Evolutionary conservation across 2,329 filamentous ascomycete genomes (phyloP).

Genomic region (Monosporascus sp.): DNA sequence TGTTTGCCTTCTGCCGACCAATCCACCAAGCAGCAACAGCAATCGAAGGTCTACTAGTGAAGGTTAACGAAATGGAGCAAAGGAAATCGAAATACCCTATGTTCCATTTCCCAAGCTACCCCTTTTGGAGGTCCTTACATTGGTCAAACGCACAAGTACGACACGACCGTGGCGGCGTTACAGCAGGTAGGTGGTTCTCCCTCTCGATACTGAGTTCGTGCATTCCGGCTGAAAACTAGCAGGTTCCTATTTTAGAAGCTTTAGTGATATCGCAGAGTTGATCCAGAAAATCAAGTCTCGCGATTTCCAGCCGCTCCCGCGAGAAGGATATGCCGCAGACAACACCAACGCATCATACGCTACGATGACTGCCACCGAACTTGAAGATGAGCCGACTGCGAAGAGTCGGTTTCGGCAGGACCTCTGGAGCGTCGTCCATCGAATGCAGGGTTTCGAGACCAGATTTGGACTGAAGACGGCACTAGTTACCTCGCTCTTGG

Average conservation of each 20-base stretch:
- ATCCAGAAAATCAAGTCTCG: constrained; percentile 36
- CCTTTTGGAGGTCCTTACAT: constrained; percentile 46
- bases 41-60: constrained; percentile 40
- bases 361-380: constrained; percentile 33
- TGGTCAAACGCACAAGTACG: constrained; percentile 51
- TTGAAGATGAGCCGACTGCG: constrained; percentile 26
- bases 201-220: not conserved
- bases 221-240: constrained; percentile 4
- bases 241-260: constrained; percentile 38
- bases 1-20: constrained; percentile 51
- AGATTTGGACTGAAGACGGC: constrained; percentile 53
- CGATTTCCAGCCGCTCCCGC: constrained; percentile 28
- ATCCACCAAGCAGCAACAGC: constrained; percentile 45
- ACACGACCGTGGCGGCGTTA: constrained; percentile 53
- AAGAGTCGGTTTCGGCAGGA: constrained; percentile 37
- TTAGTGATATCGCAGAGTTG: constrained; percentile 36
- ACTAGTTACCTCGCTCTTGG: constrained; percentile 43
- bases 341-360: constrained; percentile 29
- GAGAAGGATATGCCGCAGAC: constrained; percentile 16
- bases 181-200: constrained; percentile 37
- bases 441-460: constrained; percentile 52
- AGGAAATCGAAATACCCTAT: constrained; percentile 30
- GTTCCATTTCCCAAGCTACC: constrained; percentile 47
- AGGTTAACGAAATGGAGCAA: constrained; percentile 43
- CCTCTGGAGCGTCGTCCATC: constrained; percentile 44